These are phyloP conservation scores for Umbilicaria muhlenbergii DNA, from an alignment of 495 filamentous ascomycete genomes.

Conservation along the genomic window DNA sequence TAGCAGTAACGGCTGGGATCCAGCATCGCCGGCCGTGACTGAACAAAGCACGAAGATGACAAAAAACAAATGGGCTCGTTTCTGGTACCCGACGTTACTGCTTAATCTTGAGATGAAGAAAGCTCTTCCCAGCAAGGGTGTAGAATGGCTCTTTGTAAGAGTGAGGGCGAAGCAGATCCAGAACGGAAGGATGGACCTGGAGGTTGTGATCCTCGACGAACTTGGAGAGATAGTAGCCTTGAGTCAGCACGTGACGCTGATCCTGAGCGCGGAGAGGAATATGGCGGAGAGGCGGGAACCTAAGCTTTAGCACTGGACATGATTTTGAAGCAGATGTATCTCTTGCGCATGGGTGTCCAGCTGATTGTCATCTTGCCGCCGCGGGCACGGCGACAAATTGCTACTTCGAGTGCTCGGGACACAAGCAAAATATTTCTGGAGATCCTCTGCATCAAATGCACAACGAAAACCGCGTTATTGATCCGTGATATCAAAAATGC, in stretches of 20 bases:
- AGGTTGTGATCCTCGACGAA: slow-evolving; percentile 35
- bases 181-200: slow-evolving; percentile 34
- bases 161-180: slow-evolving; percentile 24
- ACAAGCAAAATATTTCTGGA: too few species aligned
- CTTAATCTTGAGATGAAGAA: slow-evolving; percentile 32
- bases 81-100: slow-evolving; percentile 15
- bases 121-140: slow-evolving; percentile 23
- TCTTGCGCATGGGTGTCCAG: too few species aligned
- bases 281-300: too few species aligned
- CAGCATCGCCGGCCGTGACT: neutral
- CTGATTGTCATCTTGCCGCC: too few species aligned
- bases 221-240: slow-evolving; percentile 32
- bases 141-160: slow-evolving; percentile 23
- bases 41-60: neutral
- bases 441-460: too few species aligned
- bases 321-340: too few species aligned
- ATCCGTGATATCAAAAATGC: too few species aligned
- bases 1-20: neutral
- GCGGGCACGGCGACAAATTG: too few species aligned
- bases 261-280: slow-evolving; percentile 25
- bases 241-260: slow-evolving; percentile 36
- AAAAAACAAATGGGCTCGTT: neutral
- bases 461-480: too few species aligned
- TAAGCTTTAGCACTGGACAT: too few species aligned
- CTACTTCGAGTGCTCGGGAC: too few species aligned